Evolutionary conservation across 306 rosid species (phyloP).

Genomic region (Cucurbita argyrosperma): DNA sequence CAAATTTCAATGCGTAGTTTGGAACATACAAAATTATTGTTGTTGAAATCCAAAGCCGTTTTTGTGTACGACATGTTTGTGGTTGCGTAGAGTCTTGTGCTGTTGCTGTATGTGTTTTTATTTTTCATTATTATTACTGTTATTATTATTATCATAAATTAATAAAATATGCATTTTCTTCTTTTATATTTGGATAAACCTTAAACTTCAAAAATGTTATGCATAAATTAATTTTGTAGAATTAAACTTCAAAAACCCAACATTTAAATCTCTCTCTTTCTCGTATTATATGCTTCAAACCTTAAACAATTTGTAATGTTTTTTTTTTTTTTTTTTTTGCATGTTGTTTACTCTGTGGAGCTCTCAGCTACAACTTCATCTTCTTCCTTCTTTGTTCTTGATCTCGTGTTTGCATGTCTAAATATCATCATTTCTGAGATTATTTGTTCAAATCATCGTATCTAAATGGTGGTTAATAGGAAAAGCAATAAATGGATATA

Average conservation of each 20-base stretch:
- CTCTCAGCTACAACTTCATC: too few relatives aligned
- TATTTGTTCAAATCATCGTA: too few relatives aligned
- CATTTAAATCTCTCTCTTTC: neutral
- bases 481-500: too few relatives aligned
- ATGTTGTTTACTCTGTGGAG: too few relatives aligned
- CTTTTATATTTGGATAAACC: neutral
- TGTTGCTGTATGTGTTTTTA: neutral
- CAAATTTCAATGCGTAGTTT: constrained; percentile 7
- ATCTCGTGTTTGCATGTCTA: too few relatives aligned
- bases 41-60: neutral
- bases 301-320: too few relatives aligned
- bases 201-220: neutral
- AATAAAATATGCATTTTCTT: neutral
- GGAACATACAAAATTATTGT: constrained; percentile 4
- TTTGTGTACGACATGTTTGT: constrained; percentile 3
- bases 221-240: neutral
- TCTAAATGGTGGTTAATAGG: too few relatives aligned
- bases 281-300: neutral
- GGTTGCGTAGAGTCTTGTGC: constrained; percentile 7
- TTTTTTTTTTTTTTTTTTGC: too few relatives aligned
- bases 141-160: too few relatives aligned
- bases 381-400: too few relatives aligned
- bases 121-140: neutral
- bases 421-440: too few relatives aligned
- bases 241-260: neutral